Evolutionary conservation across 2,329 filamentous ascomycete genomes (phyloP), one percentile per base, ranked within the genome.

Genomic region (Nigrospora osmanthi): DNA sequence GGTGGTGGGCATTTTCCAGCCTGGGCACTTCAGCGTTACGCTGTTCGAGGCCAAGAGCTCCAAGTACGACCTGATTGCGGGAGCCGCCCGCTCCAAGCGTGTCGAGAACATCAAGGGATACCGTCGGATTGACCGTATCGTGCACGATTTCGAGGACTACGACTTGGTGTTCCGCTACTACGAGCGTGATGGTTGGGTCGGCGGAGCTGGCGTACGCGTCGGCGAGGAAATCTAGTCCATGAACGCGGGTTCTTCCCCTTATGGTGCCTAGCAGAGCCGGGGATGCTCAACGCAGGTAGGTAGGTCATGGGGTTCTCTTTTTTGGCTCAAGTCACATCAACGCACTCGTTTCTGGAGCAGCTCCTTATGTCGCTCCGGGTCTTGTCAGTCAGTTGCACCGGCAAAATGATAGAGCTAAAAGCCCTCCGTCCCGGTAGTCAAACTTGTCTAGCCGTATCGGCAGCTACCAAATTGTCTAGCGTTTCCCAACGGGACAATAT

Each of bases 91-190:
- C 55, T 64, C 47, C 43, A 73, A 75, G 63, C 68, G 69, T 12
- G 85, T 90, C 70, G 90, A 97, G 58, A 74, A 75, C 42, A 86
- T 98, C 54, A 74, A 80, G 49, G 93, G 93, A 2, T 98, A 98
- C 64, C 80, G 85, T 49, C 81, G 93, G 16, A 79, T 96, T 43
- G 93, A 98, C 64, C 85, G 90, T 44, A 96, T 98, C 53, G 89
- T 98, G 42, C 93, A 98, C 65, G 90, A 97, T 59, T 83, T 98
- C 56, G 91, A 98, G 60, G 93, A 94, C 43, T 98, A 98, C 61
- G 90, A 97, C 64, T 75, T 98, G 34, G 85, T 98, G 38, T 98
- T 98, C 71, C 81, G 91, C 47, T 96, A 94, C 73, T 98, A 95
- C 61, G 90, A 97, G 71, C 81, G 88, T 48, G 81, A 95, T 54